Evolutionary conservation across 192 early-diverging fungal species (phyloP), one percentile per base, ranked within the genome.

Genomic region (Phycomyces blakesleeanus): DNA sequence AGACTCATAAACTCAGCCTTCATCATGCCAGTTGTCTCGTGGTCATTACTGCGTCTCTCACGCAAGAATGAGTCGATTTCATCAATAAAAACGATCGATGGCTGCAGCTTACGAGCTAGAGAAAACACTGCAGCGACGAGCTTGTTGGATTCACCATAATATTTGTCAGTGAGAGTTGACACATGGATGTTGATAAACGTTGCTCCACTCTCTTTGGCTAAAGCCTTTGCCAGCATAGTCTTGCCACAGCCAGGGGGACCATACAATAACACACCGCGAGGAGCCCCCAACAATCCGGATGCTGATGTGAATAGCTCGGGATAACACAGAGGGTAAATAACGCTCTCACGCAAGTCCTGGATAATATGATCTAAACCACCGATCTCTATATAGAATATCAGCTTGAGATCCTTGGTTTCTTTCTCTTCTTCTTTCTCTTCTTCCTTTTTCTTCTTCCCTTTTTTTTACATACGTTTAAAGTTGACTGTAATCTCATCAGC

Each of bases 1-100:
- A 98, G 84, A 54, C 87, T 88, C 94, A 99, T 98, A 72, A 98
- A 99, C 79, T 98, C 97, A 20, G 97, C 96, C 81, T 99, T 99
- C 96, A 99, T 99, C 84, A 97, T 97, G 40, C 85, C 81, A 44
- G 93, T 98, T 40, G 93, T 93, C 76, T 99, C 97, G 66, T 99
- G 95, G 74, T 99, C 97, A 42, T 81, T 87, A 50, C 83, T 90
- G 67, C 81, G 71, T 42, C 95, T 84, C 51, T 97, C 95, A 22
- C 95, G 83, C 65, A 99, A 71, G 73, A 99, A 98, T 12, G 92
- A 92, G 72, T 99, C 97, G 55, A 99, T 98, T 72, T 99, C 97
- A 78, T 99, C 97, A 74, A 99, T 99, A 72, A 99, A 99, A 21
- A 99, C 89, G 59, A 99, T 99, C 24, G 87, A 78, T 0, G 97